These are phyloP conservation scores for Colletotrichum plurivorum DNA, from an alignment of 2,329 filamentous ascomycete species.

Conservation along the genomic window DNA sequence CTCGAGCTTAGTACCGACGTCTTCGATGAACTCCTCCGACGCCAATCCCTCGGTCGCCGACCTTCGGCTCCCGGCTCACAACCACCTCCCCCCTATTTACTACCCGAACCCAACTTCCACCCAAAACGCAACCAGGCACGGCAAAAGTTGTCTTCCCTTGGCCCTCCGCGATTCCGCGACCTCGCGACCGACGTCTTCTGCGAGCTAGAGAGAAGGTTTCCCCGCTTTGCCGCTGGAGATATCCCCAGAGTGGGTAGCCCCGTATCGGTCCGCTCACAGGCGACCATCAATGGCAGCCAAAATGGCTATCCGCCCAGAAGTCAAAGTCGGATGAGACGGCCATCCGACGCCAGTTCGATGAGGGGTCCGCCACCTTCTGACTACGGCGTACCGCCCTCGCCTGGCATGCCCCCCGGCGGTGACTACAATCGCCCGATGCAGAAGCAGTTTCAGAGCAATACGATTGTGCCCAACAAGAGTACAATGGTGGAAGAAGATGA, in stretches of 20 bases:
- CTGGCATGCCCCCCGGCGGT: constrained; percentile 67
- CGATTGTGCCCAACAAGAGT: constrained; percentile 97
- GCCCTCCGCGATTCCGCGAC: constrained; percentile 88
- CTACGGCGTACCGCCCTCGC: constrained; percentile 72
- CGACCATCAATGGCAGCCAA: constrained; percentile 70
- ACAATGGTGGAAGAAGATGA: constrained; percentile 98
- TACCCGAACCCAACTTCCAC: constrained; percentile 92
- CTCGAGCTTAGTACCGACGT: constrained; percentile 98
- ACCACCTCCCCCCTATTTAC: constrained; percentile 78
- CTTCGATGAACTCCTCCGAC: constrained; percentile 91
- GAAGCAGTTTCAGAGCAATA: constrained; percentile 95
- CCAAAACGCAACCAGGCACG: constrained; percentile 98
- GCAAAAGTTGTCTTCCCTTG: constrained; percentile 92
- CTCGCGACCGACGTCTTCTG: constrained; percentile 96
- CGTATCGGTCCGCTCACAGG: constrained; percentile 72
- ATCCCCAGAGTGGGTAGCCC: constrained; percentile 79
- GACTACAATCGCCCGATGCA: constrained; percentile 83
- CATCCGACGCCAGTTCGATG: constrained; percentile 75
- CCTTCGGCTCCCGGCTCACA: constrained; percentile 66
- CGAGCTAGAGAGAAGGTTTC: constrained; percentile 92
- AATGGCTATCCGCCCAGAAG: constrained; percentile 64
- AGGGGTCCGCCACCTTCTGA: constrained; percentile 58
- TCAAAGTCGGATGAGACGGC: constrained; percentile 68
- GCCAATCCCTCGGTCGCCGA: constrained; percentile 77
- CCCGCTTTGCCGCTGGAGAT: constrained; percentile 80